Evolutionary conservation across 371 early-diverging fungal species (phyloP), one percentile per base, ranked within the genome.

Genomic region (Mucor mucedo): DNA sequence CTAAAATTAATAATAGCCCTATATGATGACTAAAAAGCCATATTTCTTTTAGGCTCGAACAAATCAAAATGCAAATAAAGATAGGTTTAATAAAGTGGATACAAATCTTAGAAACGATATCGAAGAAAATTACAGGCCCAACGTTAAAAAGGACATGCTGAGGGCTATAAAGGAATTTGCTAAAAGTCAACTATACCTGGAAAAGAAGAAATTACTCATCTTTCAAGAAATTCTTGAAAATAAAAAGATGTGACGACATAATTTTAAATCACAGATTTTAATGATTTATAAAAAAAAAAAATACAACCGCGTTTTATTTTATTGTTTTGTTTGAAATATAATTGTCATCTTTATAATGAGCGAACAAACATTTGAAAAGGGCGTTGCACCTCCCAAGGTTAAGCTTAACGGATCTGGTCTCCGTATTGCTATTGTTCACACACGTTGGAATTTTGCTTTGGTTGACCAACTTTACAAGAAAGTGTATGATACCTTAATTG

Each of bases 361-460:
- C 42, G 66, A 69, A 56, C 63, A 72, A 55, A 75, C 80, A 42
- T 87, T 89, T 70, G 78, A 86, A 76, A 89, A 93, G 73, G 93
- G 93, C 52, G 87, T 93, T 50, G 79, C 87, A 60, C 79, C 84
- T 10, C 72, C 90, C 11, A 66, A 69, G 38, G 69, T 69, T 11
- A 65, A 71, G 48, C 76, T 90, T 11, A 89, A 93, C 58, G 94
- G 93, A 48, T 82, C 85, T 29, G 64, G 65, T n/a, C 86, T 93
- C 42, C 89, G 89, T 52, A 75, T 94, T 54, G 85, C 91, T 66
- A 91, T 94, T 58, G 91, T 98, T 47, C 96, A 93, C 73, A 93
- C 97, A 11, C 92, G 96, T 56, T 98, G 98, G 97, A 98, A 98
- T 79, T 67, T 77, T 38, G 73, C 83, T 55, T 88, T 97, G 39